A percentile compares a stretch with the other conserved stretches of the same genome.
These are phyloP conservation scores for Aegilops bicornis DNA, from an alignment of 176 grass and related monocot genomes.

Conservation along the genomic window DNA sequence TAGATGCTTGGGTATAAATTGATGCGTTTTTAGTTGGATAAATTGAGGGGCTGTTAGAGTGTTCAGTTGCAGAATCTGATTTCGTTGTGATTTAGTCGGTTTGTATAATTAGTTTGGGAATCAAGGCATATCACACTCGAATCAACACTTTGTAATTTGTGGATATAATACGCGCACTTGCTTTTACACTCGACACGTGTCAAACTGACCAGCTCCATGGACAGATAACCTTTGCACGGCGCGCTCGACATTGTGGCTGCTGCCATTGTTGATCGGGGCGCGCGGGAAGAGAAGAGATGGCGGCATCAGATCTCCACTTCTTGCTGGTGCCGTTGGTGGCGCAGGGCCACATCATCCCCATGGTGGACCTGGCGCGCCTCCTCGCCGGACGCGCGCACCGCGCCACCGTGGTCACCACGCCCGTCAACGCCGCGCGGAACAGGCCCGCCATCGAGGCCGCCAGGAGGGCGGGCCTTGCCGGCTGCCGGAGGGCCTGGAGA, in stretches of 20 bases:
- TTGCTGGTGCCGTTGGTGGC: slow-evolving; percentile 40
- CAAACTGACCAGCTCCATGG: neutral
- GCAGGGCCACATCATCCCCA: slow-evolving; percentile 56
- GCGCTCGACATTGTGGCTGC: neutral
- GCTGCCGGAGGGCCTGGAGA: slow-evolving; percentile 40
- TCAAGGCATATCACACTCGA: no score
- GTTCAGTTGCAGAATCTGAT: no score
- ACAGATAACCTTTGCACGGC: neutral
- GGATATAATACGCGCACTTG: no score
- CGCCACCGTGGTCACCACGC: slow-evolving; percentile 40
- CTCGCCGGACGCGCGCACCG: slow-evolving; percentile 28
- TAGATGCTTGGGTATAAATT: no score
- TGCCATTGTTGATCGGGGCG: neutral
- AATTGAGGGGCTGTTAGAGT: no score
- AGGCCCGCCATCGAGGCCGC: slow-evolving; percentile 4
- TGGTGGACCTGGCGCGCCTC: slow-evolving; percentile 47
- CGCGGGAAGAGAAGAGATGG: neutral
- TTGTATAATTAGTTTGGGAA: no score
- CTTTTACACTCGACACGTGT: neutral
- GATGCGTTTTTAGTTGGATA: no score
- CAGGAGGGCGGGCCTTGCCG: slow-evolving; percentile 1
- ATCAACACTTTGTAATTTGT: no score
- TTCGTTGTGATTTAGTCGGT: no score
- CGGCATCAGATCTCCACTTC: slow-evolving; percentile 33
- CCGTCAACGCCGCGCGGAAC: slow-evolving; percentile 45